Conservation (phyloP, 2,329 filamentous ascomycete genomes). For the Cryphonectria parasitica region DNA sequence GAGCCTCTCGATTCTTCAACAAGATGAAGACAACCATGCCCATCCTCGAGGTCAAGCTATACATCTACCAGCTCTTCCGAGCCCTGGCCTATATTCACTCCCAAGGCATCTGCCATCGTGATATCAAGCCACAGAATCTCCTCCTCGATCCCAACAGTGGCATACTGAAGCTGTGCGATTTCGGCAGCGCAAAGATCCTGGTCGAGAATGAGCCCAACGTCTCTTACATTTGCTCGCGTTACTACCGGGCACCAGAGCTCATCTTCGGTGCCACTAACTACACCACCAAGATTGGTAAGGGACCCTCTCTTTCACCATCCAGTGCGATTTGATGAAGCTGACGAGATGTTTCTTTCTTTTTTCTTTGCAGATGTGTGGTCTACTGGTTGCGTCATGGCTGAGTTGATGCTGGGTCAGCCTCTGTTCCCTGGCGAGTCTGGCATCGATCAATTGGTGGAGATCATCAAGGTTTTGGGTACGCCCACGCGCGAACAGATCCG, state of each 20-base stretch:
- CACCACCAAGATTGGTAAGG: constrained; percentile 97
- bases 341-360: background rate
- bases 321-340: background rate
- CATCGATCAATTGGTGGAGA: constrained; percentile 97
- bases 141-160: constrained; percentile 89
- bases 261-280: constrained; percentile 99
- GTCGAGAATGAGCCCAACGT: constrained; percentile 99
- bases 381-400: constrained; percentile 98
- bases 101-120: constrained; percentile 97
- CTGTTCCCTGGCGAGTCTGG: constrained; percentile 98
- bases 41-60: constrained; percentile 97
- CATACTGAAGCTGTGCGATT: constrained; percentile 96
- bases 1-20: constrained; percentile 98
- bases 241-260: constrained; percentile 96
- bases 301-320: background rate
- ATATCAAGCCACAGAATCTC: constrained; percentile 99
- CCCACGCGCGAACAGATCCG: constrained; percentile 97
- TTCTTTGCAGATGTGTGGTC: constrained; percentile 91
- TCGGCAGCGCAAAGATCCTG: constrained; percentile 97
- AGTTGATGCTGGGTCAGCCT: constrained; percentile 97
- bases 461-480: constrained; percentile 98
- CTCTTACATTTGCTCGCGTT: constrained; percentile 98
- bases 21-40: constrained; percentile 99
- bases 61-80: constrained; percentile 99
- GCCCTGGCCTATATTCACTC: constrained; percentile 99